Evolutionary conservation across 2,329 filamentous ascomycete species (phyloP).

Genomic region (Endoconidiophora polonica): DNA sequence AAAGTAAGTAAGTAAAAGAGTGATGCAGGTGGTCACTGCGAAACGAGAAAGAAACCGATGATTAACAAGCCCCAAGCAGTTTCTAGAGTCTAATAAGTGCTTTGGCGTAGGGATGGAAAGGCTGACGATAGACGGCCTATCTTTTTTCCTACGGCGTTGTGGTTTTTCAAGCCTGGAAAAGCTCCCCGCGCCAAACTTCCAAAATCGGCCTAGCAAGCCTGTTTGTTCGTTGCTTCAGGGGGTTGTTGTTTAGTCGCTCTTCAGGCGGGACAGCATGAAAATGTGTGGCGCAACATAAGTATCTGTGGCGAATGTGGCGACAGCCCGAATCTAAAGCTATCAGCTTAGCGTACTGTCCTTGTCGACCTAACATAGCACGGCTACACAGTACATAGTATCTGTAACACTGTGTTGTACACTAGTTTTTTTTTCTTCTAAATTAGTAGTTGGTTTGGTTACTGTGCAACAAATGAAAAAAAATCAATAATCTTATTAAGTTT

Average conservation of each 20-base stretch:
- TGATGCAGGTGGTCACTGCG: neutral
- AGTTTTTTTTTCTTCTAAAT: too few species aligned
- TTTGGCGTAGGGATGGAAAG: conserved; percentile 7
- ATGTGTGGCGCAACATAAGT: neutral
- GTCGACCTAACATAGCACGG: neutral
- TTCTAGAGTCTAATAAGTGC: conserved; percentile 5
- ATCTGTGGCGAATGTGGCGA: neutral
- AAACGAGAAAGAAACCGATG: neutral
- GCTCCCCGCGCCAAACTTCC: conserved; percentile 12
- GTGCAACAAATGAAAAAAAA: too few species aligned
- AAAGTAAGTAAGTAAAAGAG: conserved; percentile 4
- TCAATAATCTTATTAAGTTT: too few species aligned
- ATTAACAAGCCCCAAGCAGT: conserved; percentile 5
- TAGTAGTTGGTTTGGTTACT: too few species aligned
- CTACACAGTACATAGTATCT: neutral
- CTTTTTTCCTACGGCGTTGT: conserved; percentile 12
- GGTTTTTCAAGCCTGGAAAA: conserved; percentile 12
- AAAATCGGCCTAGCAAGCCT: neutral
- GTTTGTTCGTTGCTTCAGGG: neutral
- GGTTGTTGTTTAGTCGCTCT: neutral
- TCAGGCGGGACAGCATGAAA: neutral
- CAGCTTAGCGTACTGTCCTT: neutral
- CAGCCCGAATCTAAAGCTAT: too few species aligned
- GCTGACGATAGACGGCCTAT: conserved; percentile 11
- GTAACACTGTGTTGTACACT: too few species aligned